Evolutionary conservation across 2,329 filamentous ascomycete species (phyloP).

Genomic region (Calonectria hongkongensis): DNA sequence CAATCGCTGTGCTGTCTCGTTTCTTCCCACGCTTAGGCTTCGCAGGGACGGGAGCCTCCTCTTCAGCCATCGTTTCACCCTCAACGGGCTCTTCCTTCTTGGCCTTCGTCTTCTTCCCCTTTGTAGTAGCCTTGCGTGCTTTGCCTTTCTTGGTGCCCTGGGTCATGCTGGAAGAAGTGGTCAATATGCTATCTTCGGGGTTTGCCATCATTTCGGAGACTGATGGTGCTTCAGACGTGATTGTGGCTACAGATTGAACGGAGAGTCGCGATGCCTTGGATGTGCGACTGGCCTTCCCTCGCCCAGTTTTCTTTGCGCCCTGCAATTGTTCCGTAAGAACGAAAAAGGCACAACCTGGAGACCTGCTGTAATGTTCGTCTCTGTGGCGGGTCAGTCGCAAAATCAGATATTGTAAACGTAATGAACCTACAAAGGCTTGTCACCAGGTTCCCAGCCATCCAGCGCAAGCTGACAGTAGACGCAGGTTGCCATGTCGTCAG

Average conservation of each 20-base stretch:
- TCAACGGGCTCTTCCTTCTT: constrained; percentile 75
- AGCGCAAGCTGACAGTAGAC: constrained; percentile 92
- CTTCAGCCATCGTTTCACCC: constrained; percentile 50
- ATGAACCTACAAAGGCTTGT: constrained; percentile 85
- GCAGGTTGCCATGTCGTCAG: constrained; percentile 92
- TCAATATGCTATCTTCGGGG: constrained; percentile 76
- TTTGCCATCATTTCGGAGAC: constrained; percentile 68
- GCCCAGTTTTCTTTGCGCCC: constrained; percentile 72
- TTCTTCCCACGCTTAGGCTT: constrained; percentile 75
- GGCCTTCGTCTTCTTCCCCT: constrained; percentile 58
- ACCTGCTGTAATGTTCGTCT: constrained; percentile 89
- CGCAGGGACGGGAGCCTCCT: constrained; percentile 46
- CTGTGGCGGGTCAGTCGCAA: constrained; percentile 64
- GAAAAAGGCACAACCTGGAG: constrained; percentile 90
- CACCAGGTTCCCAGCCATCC: constrained; percentile 95
- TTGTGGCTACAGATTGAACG: constrained; percentile 72
- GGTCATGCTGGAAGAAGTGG: constrained; percentile 75
- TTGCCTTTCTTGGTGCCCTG: constrained; percentile 75
- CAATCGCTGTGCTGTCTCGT: constrained; percentile 76
- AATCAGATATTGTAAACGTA: constrained; percentile 41
- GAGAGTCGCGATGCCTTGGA: constrained; percentile 84
- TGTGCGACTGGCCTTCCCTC: constrained; percentile 71
- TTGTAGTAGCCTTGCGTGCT: constrained; percentile 69
- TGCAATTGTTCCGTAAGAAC: constrained; percentile 76
- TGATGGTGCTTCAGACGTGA: constrained; percentile 69